Evolutionary conservation across 192 early-diverging fungal genomes (phyloP), one percentile per base, ranked within the genome.

Genomic region (Phlyctochytrium arcticum): DNA sequence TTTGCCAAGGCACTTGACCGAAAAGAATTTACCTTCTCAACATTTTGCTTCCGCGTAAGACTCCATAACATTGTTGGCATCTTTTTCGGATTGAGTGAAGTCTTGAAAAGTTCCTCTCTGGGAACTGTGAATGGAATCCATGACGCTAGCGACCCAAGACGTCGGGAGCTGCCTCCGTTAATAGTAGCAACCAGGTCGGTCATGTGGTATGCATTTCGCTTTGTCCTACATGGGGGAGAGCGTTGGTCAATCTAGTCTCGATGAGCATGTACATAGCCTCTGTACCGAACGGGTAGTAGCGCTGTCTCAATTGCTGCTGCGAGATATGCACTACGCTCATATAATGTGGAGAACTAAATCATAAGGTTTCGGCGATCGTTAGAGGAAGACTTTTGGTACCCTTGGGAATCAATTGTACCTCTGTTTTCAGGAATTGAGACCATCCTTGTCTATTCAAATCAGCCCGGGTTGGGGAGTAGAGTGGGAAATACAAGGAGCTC

Each of bases 401-500:
- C 2, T 19, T 57, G 19, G 24, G 1, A 58, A 17, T 15, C n/a
- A 12, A 7, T 51, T 59, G 65, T 23, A 70, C 69, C 44, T 62
- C 48, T 4, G 66, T 58, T 19, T 27, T 33, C 17, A 64, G 46
- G 32, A 64, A 64, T 19, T 50, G 17, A 0, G 35, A 37, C 65
- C 60, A 71, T 26, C 35, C 69, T 23, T 29, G n/a, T 21, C 42
- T 6, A 39, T 48, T 21, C 36, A 34, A 29, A 42, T 27, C 42
- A 10, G 27, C 46, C 35, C 35, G 15, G 1, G n/a, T 48, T 4
- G 68, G 62, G 21, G 68, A 53, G 35, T 65, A 65, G 10, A 64
- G 15, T 34, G 72, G 75, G 8, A 80, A 68, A 67, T 75, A 78
- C 42, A 75, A 33, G 30, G 61, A 53, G 44, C 62, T 61, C 23